These are phyloP conservation scores for Fusarium equiseti DNA, from an alignment of 2,329 filamentous ascomycete genomes.

Conservation along the genomic window DNA sequence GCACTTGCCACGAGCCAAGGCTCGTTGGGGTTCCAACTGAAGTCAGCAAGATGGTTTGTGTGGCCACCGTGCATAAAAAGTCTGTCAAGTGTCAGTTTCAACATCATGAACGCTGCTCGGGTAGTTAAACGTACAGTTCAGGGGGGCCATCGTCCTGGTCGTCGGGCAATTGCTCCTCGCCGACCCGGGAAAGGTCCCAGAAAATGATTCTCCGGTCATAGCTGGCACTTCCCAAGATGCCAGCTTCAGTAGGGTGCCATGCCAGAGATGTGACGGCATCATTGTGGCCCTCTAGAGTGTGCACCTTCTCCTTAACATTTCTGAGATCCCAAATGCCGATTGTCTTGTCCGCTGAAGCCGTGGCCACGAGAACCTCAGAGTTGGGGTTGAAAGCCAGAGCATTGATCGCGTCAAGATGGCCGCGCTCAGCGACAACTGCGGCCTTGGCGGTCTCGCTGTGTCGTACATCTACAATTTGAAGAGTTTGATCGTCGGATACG, in stretches of 20 bases:
- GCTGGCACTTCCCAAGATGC: slow-evolving; percentile 89
- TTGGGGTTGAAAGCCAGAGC: slow-evolving; percentile 94
- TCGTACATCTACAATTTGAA: slow-evolving; percentile 92
- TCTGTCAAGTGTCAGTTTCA: slow-evolving; percentile 57
- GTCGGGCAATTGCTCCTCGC: slow-evolving; percentile 94
- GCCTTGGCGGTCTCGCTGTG: slow-evolving; percentile 73
- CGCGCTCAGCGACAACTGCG: slow-evolving; percentile 75
- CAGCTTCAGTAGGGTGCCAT: slow-evolving; percentile 93
- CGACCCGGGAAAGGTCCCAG: slow-evolving; percentile 93
- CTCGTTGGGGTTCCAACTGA: slow-evolving; percentile 97
- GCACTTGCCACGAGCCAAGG: slow-evolving; percentile 97
- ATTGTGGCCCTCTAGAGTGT: slow-evolving; percentile 88
- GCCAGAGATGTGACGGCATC: slow-evolving; percentile 92
- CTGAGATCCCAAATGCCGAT: slow-evolving; percentile 96
- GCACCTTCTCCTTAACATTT: slow-evolving; percentile 89
- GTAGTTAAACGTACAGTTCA: slow-evolving; percentile 77
- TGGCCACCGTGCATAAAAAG: slow-evolving; percentile 99
- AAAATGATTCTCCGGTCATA: slow-evolving; percentile 95
- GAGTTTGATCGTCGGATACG: slow-evolving; percentile 93
- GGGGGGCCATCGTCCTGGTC: slow-evolving; percentile 95
- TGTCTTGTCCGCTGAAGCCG: slow-evolving; percentile 94
- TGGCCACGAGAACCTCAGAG: slow-evolving; percentile 90
- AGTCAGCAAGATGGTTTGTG: slow-evolving; percentile 96
- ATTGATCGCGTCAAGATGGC: slow-evolving; percentile 94
- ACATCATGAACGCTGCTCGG: neutral